Evolutionary conservation across 768 basidiomycete genomes (phyloP), one percentile per base, ranked within the genome.

Genomic region (Tephrocybe sp.): DNA sequence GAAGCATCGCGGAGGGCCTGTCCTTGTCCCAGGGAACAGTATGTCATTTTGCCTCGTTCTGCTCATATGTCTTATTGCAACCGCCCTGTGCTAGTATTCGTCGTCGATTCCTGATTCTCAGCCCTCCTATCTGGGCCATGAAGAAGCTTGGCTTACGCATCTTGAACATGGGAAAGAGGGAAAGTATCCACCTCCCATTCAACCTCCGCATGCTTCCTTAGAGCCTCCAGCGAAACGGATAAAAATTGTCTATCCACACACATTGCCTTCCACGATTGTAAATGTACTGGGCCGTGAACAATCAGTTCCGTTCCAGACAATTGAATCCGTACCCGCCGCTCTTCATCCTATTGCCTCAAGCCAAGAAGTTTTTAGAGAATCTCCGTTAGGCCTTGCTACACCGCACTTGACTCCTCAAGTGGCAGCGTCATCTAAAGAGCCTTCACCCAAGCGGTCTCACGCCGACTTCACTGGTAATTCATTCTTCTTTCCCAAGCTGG

Each of bases 1-100:
- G 75, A 34, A 79, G 77, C 45, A 65, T 81, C 21, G 73, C 73
- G 11, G 70, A 72, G 12, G 78, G 73, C 26, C 52, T 80, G 25
- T 73, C 78, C 3, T 51, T 70, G 28, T 72, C 73, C 6, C 71
- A 74, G 32, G 62, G 54, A 40, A 62, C 70, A 48, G 77, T 73
- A 49, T 41, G 62, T 63, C 41, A n/a, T 10, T 23, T 32, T 12
- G 14, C 18, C 24, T 2, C 6, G 25, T 7, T 7, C 7, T 15
- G 18, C 14, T 43, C 9, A 20, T 10, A 17, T 23, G 21, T 37
- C 24, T n/a, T 37, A 28, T 37, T 11, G 8, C 5, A 33, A n/a
- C n/a, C n/a, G n/a, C 8, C 12, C 11, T n/a, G 20, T 17, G 5
- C n/a, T 4, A 45, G 47, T 20, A 15, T 40, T 47, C 54, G 51